phyloP scores from a whole-genome alignment of 441 rosid species.

The Pelargonium citronellum region DNA sequence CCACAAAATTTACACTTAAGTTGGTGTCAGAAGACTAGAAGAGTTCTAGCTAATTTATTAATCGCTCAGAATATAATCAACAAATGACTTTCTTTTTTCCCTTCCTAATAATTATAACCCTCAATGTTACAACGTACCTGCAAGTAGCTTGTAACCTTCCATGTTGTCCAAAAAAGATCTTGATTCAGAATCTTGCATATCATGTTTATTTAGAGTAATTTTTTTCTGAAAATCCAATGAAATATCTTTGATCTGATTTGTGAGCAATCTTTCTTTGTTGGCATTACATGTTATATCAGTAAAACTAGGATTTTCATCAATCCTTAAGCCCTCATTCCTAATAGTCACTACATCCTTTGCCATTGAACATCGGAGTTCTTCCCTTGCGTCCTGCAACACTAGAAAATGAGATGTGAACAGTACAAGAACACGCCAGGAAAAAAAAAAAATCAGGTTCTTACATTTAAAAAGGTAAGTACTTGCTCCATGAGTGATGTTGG shows the following conservation, averaged over 20 bases:
- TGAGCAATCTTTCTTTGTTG: constrained; percentile 25
- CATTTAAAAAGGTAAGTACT: constrained; percentile 76
- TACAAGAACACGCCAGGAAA: constrained; percentile 13
- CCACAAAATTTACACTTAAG: neutral
- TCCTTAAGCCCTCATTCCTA: constrained; percentile 68
- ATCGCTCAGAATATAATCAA: neutral
- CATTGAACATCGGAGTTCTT: constrained; percentile 88
- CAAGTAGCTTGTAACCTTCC: constrained; percentile 48
- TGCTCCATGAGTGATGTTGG: constrained; percentile 90
- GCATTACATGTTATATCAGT: constrained; percentile 24
- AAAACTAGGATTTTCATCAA: constrained; percentile 33
- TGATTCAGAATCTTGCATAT: constrained; percentile 45
- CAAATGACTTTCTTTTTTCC: neutral
- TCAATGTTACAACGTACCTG: constrained; percentile 40
- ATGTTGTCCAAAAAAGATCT: constrained; percentile 39
- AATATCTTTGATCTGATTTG: constrained; percentile 30
- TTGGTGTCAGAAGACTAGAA: neutral
- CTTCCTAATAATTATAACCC: neutral
- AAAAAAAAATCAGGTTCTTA: constrained; percentile 31
- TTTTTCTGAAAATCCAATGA: constrained; percentile 77
- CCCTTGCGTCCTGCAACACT: constrained; percentile 70
- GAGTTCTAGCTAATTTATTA: neutral
- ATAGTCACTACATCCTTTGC: constrained; percentile 74
- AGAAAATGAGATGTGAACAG: constrained; percentile 24
- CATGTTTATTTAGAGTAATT: constrained; percentile 60